Evolutionary conservation across 768 basidiomycete genomes (phyloP).

Genomic region (Pulveroboletus frians): DNA sequence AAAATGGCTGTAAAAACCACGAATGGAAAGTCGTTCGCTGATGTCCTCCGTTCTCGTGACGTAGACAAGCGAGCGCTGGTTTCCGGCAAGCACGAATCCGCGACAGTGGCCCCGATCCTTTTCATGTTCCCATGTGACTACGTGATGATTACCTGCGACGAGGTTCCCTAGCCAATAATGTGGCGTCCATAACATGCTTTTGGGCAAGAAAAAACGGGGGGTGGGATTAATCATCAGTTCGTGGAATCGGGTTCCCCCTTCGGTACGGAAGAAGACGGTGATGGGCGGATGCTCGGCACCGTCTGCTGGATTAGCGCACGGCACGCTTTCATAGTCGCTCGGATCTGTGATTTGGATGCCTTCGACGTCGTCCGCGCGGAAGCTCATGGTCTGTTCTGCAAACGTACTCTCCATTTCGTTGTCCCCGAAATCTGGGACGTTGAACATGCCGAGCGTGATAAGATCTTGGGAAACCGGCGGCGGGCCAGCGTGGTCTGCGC

Average conservation of each 20-base stretch:
- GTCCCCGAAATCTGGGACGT: conserved; percentile 29
- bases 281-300: conserved; percentile 29
- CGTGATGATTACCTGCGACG: conserved; percentile 21
- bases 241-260: conserved; percentile 25
- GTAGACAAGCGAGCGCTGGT: conserved; percentile 31
- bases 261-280: conserved; percentile 31
- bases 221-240: conserved; percentile 29
- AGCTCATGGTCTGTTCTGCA: conserved; percentile 27
- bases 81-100: conserved; percentile 30
- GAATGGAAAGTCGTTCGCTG: conserved; percentile 24
- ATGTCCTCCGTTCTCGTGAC: conserved; percentile 23
- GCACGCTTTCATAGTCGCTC: conserved; percentile 17
- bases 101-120: conserved; percentile 21
- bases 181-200: conserved; percentile 21
- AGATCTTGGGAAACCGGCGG: conserved; percentile 24
- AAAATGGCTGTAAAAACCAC: conserved; percentile 31
- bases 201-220: conserved; percentile 17
- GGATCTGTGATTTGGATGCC: conserved; percentile 33
- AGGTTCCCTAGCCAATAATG: conserved; percentile 29
- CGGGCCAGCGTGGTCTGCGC: conserved; percentile 1
- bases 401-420: conserved; percentile 24
- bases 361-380: conserved; percentile 30
- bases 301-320: conserved; percentile 12
- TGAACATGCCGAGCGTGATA: conserved; percentile 29
- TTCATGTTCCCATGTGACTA: conserved; percentile 26